Evolutionary conservation across 768 basidiomycete genomes (phyloP), one percentile per base, ranked within the genome.

Genomic region (Gloeopeniophorella convolvens): DNA sequence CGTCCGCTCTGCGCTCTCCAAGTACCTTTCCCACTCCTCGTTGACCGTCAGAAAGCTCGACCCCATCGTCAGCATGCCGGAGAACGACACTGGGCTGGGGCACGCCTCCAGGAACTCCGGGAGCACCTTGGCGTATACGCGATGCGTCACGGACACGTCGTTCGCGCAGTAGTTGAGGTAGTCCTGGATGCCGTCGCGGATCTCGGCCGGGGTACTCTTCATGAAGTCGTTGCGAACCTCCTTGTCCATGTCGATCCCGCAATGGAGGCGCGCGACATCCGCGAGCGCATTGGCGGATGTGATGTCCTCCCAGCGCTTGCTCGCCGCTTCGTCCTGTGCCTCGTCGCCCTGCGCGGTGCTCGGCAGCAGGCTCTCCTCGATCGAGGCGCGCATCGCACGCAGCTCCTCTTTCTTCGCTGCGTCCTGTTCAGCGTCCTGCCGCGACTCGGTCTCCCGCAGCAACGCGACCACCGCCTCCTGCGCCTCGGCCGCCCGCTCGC

Each of bases 231-330:
- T 78, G 3, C 94, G 80, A 5, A 81, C 73, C 23, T 75, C 72
- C 67, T 98, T 96, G 67, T 88, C 80, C 57, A 95, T 68, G 16
- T 75, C 70, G 53, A 90, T 86, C 8, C 78, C 78, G 61, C 91
- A 96, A 64, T 99, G 91, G 3, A 98, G 74, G 42, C 80, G 81
- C 0, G 92, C 93, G 23, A 98, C 94, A 56, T 97, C 94, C 15
- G 80, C 83, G 24, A 99, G 80, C 7, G 92, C 91, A 65, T 95
- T 98, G 34, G 83, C 80, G 3, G 94, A 87, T 0, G 94, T 93
- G 26, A 96, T 72, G 42, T 94, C 89, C 65, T 97, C 89, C 96
- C 96, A 99, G 12, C 83, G 77, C 58, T 83, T 81, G 20, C 69
- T 67, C 2, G 64, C 71, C 27, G 70, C 72, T 8, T 70, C 72